Evolutionary conservation across 192 early-diverging fungal genomes (phyloP), one percentile per base, ranked within the genome.

Genomic region (Backusella luteola): DNA sequence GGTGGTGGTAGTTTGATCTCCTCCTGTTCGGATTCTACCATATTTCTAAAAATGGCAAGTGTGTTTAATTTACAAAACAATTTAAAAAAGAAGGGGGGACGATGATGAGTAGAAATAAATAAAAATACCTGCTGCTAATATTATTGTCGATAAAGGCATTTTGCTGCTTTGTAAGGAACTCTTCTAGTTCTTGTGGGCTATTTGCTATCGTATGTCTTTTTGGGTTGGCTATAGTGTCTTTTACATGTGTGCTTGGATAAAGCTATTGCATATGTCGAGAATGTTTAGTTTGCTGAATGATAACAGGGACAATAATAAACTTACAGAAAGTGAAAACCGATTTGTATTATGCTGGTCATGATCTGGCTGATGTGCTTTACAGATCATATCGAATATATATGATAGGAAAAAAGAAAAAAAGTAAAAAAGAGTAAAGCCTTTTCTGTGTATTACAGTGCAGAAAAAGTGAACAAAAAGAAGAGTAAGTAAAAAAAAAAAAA

Each of bases 251-350:
- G 39, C 26, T 69, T 69, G 67, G 39, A 69, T 69, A 38, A 23
- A 69, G 21, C 67, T 69, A 39, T 21, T 69, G 9, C 34, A n/a
- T 49, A 2, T 49, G 19, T 49, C 21, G 46, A 49, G 17, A n/a
- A 6, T 49, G 6, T 49, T 49, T 49, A n/a, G 19, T 49, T 49
- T 49, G n/a, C 19, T 49, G 19, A 49, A 14, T 66, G 3, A 19
- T 34, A 34, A 34, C 17, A 34, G 8, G 7, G 4, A 67, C 6
- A 34, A 8, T 34, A 35, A 67, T 14, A 67, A 17, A 39, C 35
- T 35, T 39, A 69, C 67, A 69, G 34, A 38, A 12, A 69, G 36
- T 38, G 67, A 69, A 69, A 69, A 69, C 35, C 67, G 34, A n/a
- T 38, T 39, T 38, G 34, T 69, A 38, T 69, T 14, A 17, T 44